Evolutionary conservation across 768 basidiomycete species (phyloP).

Genomic region (Cystobasidium onofrii): DNA sequence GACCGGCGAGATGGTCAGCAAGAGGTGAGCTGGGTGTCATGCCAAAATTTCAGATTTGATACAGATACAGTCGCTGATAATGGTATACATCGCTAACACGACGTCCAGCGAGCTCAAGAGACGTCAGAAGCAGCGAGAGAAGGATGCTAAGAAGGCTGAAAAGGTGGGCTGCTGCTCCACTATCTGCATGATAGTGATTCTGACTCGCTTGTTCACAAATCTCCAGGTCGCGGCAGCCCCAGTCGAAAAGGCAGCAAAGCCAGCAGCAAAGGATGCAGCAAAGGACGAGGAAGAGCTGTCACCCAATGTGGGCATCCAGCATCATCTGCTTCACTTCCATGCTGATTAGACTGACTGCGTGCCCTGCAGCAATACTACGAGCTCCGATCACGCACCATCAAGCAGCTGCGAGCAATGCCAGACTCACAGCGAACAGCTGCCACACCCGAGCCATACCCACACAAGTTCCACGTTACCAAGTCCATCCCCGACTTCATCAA

Average conservation of each 20-base stretch:
- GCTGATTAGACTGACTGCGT: neutral
- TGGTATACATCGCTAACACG: neutral
- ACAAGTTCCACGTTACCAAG: constrained; percentile 87
- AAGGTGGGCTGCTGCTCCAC: constrained; percentile 54
- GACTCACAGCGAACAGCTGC: constrained; percentile 43
- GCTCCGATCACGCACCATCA: constrained; percentile 77
- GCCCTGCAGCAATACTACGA: constrained; percentile 90
- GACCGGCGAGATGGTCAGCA: constrained; percentile 94
- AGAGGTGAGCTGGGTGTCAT: constrained; percentile 57
- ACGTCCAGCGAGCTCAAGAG: constrained; percentile 90
- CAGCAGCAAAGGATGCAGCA: constrained; percentile 46
- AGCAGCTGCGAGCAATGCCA: constrained; percentile 71
- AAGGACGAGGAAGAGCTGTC: constrained; percentile 72
- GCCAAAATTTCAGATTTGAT: neutral
- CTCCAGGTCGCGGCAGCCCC: constrained; percentile 47
- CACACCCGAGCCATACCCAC: constrained; percentile 89
- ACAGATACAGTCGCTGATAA: constrained; percentile 4
- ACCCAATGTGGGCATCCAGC: constrained; percentile 65
- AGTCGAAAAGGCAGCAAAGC: constrained; percentile 41
- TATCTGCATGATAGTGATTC: too few species aligned
- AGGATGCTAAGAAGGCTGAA: constrained; percentile 64
- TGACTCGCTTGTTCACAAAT: too few species aligned
- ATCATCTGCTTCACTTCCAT: neutral
- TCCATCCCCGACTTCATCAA: constrained; percentile 68
- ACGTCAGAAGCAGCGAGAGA: constrained; percentile 71